Base-by-base conservation (phyloP, 2,329 filamentous ascomycete genomes). In the Podosphaera xanthii region DNA sequence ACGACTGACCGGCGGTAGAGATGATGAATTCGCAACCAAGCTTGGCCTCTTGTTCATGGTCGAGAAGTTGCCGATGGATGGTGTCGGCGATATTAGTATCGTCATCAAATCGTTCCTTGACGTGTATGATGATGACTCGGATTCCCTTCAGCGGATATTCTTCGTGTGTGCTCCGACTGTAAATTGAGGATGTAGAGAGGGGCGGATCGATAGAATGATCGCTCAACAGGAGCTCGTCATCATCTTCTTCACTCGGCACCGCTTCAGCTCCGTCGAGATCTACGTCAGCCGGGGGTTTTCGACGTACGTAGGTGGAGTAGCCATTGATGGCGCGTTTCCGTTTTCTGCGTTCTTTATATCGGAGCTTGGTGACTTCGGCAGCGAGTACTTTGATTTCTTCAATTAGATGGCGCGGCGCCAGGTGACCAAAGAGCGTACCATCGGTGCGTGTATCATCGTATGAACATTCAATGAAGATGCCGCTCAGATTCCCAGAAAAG, bases 381-480 rank as follows among this genome's bases (percentile, higher is more conserved):
- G 87, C 90, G 2, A 98, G 76, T 0, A 73, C 76, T 40, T 75
- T 75, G 60, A 98, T 75, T 70, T 98, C 92, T 53, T 85, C 79
- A 33, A 91, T 80, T 10, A 98, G 72, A 69, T 88, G 92, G 0
- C 82, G 76, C 0, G 92, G 92, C 44, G 87, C 87, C 12, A 98
- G 74, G 66, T 98, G 92, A 0, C 92, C 92, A 64, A 89, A 98
- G 0, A 98, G 76, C 0, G 83, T 79, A 57, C 85, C 82, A 61
- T 92, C 83, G 31, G 80, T 77, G 66, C 89, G 84, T 6, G 80
- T 79, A 69, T 96, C 84, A 62, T 88, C 86, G 70, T 91, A 98
- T 62, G 87, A 94, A 70, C 91, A 97, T 73, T 98, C 92, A 65
- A 98, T 94, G 68, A 97, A 91, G 10, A 98, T 85, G 9, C 84